A percentile compares a stretch with the other conserved stretches of the same genome.
phyloP scores from a whole-genome alignment of 306 rosid genomes.

The Cajanus cajan region DNA sequence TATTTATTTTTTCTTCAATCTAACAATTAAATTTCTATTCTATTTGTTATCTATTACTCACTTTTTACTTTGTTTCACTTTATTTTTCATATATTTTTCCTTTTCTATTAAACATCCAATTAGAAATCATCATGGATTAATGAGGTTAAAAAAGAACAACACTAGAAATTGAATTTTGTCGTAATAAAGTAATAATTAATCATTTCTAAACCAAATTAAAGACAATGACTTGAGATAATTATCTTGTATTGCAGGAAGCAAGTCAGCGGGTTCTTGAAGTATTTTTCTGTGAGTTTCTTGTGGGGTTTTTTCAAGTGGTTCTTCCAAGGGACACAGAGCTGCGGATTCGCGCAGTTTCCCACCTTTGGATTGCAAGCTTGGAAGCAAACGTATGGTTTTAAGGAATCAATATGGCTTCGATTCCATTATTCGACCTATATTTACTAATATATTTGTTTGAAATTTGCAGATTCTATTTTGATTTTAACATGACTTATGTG shows the following conservation, averaged over 20 bases:
- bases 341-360: slow-evolving; percentile 69
- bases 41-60: no score
- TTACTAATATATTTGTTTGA: background rate
- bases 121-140: no score
- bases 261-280: slow-evolving; percentile 67
- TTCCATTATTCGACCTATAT: background rate
- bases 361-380: slow-evolving; percentile 77
- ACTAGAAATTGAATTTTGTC: background rate
- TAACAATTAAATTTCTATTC: no score
- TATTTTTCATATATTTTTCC: no score
- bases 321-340: slow-evolving; percentile 52
- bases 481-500: slow-evolving; percentile 59
- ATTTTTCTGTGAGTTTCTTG: slow-evolving; percentile 59
- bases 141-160: no score
- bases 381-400: slow-evolving; percentile 50
- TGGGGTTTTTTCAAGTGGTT: slow-evolving; percentile 86
- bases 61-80: no score
- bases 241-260: slow-evolving; percentile 54
- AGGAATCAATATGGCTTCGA: background rate
- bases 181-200: background rate
- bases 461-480: slow-evolving; percentile 69
- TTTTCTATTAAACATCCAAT: no score
- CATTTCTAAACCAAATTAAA: background rate
- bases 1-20: no score
- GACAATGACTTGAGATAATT: background rate